phyloP scores from a whole-genome alignment of 2,329 filamentous ascomycete genomes.

The Byssoonygena ceratinophila region DNA sequence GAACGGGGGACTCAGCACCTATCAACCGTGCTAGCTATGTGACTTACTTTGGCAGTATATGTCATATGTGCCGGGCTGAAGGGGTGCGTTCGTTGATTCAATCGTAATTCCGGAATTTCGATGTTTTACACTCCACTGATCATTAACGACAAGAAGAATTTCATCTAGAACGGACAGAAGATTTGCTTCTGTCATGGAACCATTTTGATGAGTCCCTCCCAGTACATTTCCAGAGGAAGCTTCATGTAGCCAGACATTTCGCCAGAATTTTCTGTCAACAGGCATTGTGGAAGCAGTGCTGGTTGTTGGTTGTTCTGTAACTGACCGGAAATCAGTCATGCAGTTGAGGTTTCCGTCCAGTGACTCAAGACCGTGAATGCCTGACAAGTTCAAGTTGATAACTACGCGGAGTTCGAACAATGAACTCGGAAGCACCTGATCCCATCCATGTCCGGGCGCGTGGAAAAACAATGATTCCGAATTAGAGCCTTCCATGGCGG shows the following conservation, averaged over 20 bases:
- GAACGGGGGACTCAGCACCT: conserved; percentile 1
- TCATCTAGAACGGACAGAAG: conserved; percentile 16
- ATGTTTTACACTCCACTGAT: conserved; percentile 12
- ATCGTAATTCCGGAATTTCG: conserved; percentile 12
- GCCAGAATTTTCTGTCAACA: conserved; percentile 13
- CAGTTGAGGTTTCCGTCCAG: too few relatives aligned
- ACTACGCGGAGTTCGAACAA: too few relatives aligned
- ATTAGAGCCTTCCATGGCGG: too few relatives aligned
- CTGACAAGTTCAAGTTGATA: too few relatives aligned
- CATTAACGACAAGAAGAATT: conserved; percentile 14
- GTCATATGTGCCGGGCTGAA: conserved; percentile 16
- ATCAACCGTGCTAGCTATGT: neutral
- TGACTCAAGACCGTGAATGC: too few relatives aligned
- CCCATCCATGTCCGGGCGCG: too few relatives aligned
- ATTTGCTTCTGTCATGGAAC: conserved; percentile 15
- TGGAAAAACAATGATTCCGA: too few relatives aligned
- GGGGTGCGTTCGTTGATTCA: conserved; percentile 9
- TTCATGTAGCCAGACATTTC: conserved; percentile 16
- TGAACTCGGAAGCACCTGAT: too few relatives aligned
- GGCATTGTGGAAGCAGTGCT: conserved; percentile 4
- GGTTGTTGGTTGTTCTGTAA: too few relatives aligned
- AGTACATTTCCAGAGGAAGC: conserved; percentile 11
- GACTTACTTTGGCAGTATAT: conserved; percentile 12
- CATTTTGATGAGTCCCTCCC: conserved; percentile 15
- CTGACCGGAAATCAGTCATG: too few relatives aligned